phyloP scores from a whole-genome alignment of 257 asterid genomes.

The Henckelia pumila region DNA sequence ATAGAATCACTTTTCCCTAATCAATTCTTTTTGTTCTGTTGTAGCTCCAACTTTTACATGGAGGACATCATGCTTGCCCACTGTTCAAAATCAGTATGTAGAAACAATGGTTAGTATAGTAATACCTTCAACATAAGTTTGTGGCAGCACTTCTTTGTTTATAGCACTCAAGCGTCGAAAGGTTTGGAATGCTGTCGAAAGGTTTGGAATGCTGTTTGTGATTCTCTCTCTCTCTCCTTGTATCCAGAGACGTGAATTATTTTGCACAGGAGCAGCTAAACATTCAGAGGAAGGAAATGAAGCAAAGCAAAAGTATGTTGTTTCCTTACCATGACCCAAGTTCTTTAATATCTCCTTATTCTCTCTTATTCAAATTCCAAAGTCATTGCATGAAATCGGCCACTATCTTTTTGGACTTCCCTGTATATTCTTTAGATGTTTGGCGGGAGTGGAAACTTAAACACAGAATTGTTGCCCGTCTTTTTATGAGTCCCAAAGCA shows the following conservation, averaged over 20 bases:
- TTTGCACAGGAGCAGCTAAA: constrained; percentile 36
- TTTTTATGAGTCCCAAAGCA: not conserved
- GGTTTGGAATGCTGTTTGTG: not conserved
- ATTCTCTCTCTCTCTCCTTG: not conserved
- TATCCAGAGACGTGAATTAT: constrained; percentile 38
- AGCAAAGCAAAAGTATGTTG: constrained; percentile 39
- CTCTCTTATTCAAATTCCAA: not conserved
- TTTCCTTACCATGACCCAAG: not conserved
- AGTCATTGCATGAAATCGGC: not conserved
- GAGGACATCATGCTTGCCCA: constrained; percentile 33
- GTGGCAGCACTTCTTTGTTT: constrained; percentile 8
- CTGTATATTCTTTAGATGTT: not conserved
- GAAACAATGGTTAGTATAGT: constrained; percentile 35
- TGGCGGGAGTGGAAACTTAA: not conserved
- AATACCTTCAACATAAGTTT: constrained; percentile 3
- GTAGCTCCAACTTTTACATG: constrained; percentile 43
- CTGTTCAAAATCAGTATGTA: constrained; percentile 26
- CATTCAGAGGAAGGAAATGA: constrained; percentile 33
- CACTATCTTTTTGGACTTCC: not conserved
- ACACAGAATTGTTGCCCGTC: not conserved
- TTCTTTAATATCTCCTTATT: not conserved
- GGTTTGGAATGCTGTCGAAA: not conserved
- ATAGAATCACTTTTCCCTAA: not conserved
- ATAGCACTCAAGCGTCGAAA: constrained; percentile 14
- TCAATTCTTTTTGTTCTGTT: constrained; percentile 17